Conservation (phyloP, 179 eudicot species). For the Nepenthes alata region DNA sequence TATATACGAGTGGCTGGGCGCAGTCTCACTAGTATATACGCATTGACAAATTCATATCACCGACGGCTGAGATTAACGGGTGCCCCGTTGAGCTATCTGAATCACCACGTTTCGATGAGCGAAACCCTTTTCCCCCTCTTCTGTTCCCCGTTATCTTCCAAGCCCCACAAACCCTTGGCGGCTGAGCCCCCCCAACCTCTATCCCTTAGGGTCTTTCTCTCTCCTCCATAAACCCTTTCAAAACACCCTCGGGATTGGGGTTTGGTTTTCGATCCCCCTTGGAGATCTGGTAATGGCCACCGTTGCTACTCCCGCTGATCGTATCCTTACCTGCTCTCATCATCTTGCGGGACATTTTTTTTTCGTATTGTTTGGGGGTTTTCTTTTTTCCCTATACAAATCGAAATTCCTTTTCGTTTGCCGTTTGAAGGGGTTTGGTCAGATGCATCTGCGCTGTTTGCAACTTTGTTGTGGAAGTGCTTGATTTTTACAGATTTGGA, state of each 20-base stretch:
- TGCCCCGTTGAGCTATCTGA: too few relatives aligned
- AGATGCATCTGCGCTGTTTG: too few relatives aligned
- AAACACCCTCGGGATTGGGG: constrained; percentile 5
- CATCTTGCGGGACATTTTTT: neutral
- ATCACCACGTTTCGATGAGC: constrained; percentile 1
- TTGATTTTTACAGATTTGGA: too few relatives aligned
- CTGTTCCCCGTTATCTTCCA: neutral
- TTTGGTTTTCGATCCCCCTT: constrained; percentile 11
- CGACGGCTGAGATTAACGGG: too few relatives aligned
- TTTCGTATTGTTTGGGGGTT: neutral
- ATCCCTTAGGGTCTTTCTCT: constrained; percentile 12
- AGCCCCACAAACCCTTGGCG: constrained; percentile 20
- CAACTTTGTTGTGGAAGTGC: too few relatives aligned
- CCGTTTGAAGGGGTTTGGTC: neutral
- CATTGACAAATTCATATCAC: too few relatives aligned
- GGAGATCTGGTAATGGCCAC: constrained; percentile 45
- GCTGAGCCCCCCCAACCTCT: constrained; percentile 4
- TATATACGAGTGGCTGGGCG: too few relatives aligned
- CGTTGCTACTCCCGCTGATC: constrained; percentile 49
- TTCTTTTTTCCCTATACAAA: too few relatives aligned
- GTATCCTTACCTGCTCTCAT: constrained; percentile 31
- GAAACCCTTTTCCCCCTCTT: constrained; percentile 12
- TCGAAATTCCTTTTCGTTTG: neutral
- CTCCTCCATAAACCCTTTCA: neutral
- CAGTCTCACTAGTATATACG: too few relatives aligned